These are phyloP conservation scores for Piper longum DNA, from an alignment of 164 flowering plant genomes.

Conservation along the genomic window DNA sequence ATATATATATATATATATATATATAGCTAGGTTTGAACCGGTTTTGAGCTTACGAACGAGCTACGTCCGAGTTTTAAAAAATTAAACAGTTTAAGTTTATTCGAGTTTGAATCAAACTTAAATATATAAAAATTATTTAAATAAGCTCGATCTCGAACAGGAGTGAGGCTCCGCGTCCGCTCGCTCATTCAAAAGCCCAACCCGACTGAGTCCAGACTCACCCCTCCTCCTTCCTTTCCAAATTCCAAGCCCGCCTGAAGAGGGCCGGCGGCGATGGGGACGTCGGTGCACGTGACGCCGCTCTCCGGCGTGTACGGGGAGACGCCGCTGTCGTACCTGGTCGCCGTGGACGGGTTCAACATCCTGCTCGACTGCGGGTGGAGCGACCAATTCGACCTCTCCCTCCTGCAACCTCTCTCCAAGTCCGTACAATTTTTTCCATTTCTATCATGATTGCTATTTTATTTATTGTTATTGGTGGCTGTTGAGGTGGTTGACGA, in stretches of 20 bases:
- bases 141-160: no score
- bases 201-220: no score
- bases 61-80: no score
- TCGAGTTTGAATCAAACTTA: no score
- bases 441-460: conserved; percentile 1
- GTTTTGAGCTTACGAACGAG: no score
- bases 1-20: no score
- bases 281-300: conserved; percentile 91
- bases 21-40: no score
- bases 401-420: conserved; percentile 76
- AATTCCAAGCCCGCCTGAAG: neutral
- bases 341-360: conserved; percentile 86
- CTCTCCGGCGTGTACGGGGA: conserved; percentile 81
- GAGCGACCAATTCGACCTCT: conserved; percentile 80
- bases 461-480: neutral
- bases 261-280: conserved; percentile 42
- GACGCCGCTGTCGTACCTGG: conserved; percentile 68
- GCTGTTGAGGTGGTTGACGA: neutral
- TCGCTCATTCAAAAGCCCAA: no score
- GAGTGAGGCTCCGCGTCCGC: no score
- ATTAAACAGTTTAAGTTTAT: no score
- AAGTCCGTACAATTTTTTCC: conserved; percentile 21
- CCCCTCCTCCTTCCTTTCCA: neutral
- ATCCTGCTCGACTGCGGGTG: conserved; percentile 92
- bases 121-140: no score